These are phyloP conservation scores for Vitis hybrid DNA, from an alignment of 177 flowering plant genomes.

Conservation along the genomic window DNA sequence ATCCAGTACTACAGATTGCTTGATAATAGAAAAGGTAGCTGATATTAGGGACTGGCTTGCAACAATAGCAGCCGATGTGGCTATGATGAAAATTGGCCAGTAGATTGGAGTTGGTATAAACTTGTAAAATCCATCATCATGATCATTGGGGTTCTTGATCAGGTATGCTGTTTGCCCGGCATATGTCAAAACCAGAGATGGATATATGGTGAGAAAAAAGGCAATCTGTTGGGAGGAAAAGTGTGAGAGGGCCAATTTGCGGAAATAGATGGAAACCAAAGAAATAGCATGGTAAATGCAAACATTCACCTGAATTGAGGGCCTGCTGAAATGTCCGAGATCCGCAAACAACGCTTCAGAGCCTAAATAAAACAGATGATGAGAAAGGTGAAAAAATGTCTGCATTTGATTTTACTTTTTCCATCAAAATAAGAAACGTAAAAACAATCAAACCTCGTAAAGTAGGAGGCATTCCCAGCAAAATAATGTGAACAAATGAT, in stretches of 20 bases:
- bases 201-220: conserved; percentile 71
- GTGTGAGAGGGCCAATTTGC: conserved; percentile 10
- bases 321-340: conserved; percentile 80
- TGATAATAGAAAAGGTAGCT: conserved; percentile 84
- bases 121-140: conserved; percentile 76
- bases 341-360: conserved; percentile 95
- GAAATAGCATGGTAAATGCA: neutral
- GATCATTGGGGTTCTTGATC: conserved; percentile 64
- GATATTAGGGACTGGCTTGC: conserved; percentile 92
- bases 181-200: conserved; percentile 75
- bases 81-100: conserved; percentile 78
- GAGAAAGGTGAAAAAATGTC: neutral
- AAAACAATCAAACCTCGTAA: neutral
- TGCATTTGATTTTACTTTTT: neutral
- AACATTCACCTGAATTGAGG: conserved; percentile 66
- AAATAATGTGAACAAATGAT: no score
- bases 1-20: conserved; percentile 84
- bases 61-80: conserved; percentile 80
- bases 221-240: conserved; percentile 52
- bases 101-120: conserved; percentile 65
- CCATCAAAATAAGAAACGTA: neutral
- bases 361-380: conserved; percentile 41
- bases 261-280: neutral
- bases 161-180: conserved; percentile 95
- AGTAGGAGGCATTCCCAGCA: neutral